Base-by-base conservation (phyloP, 148 eudicot genomes). In the Rhododendron mucronatum region DNA sequence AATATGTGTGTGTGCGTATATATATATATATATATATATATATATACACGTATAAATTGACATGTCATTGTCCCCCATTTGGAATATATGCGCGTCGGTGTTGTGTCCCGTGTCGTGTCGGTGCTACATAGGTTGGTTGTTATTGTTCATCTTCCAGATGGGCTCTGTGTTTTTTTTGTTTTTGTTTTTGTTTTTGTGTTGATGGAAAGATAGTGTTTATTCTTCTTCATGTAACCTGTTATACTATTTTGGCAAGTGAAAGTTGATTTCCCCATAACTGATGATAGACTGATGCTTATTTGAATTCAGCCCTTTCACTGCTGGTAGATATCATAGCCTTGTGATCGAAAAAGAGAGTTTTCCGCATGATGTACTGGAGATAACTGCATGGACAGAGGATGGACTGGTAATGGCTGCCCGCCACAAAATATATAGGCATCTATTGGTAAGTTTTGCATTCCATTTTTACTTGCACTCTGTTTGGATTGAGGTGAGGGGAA, bases 321-420 rank as follows among this genome's bases (percentile, higher is more conserved):
- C 95, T 83, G 99, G 93, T n/a, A 92, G 99, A 91, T 97, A 97
- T 89, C 99, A 97, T 83, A 97, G 99, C 89, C 99, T 97, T 83
- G 99, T 97, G 87, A 93, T 97, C 80, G 93, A 93, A 75, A 92
- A 92, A 91, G 96, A 94, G 67, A 91, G 90, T 86, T 97, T 97
- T 89, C 99, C 99, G 18, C 86, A 82, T 87, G 98, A 93, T 0
- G 95, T 33, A 63, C 99, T 97, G 75, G 99, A 97, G 91, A 91
- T 97, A 78, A 95, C 98, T 13, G 99, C 99, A 51, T 95, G 98
- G 99, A 97, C 98, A 1, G 98, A 95, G 87, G 98, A 97, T 90
- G 99, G 98, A 41, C 87, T 97, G 23, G 90, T 95, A 65, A 97
- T 95, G 99, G 99, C 98, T 89, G 99, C 99, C 88, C 93, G 95